A percentile compares a stretch with the other conserved stretches of the same genome.
These are phyloP conservation scores for Castanea crenata DNA, from an alignment of 306 rosid genomes.

Conservation along the genomic window DNA sequence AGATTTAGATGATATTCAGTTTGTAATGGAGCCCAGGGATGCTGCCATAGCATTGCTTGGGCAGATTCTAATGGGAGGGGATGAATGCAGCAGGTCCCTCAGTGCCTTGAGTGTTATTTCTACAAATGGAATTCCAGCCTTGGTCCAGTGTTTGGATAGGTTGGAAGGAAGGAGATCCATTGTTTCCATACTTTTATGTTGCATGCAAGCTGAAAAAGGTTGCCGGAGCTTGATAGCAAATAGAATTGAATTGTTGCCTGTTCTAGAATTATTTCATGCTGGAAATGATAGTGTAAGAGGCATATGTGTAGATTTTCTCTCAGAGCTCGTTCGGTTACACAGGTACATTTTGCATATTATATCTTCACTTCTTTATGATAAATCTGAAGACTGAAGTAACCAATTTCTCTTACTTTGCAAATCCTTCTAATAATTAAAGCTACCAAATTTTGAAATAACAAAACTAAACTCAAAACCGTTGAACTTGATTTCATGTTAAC, in stretches of 20 bases:
- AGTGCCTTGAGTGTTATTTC: constrained; percentile 66
- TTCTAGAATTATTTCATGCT: constrained; percentile 73
- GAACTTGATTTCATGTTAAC: not conserved
- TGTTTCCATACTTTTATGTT: constrained; percentile 75
- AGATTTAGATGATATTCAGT: constrained; percentile 54
- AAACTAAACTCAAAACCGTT: not conserved
- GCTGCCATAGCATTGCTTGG: constrained; percentile 74
- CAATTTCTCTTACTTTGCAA: not conserved
- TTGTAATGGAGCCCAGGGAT: constrained; percentile 67
- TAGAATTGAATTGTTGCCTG: constrained; percentile 59
- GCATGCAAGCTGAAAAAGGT: constrained; percentile 76
- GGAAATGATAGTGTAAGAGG: constrained; percentile 74
- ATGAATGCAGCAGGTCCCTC: constrained; percentile 65
- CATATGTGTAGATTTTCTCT: constrained; percentile 71
- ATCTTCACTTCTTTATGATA: constrained; percentile 17
- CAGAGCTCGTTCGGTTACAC: constrained; percentile 78
- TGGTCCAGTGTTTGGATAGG: constrained; percentile 53
- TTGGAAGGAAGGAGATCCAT: constrained; percentile 60
- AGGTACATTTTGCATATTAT: constrained; percentile 33
- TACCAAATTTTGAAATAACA: not conserved
- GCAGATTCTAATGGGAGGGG: constrained; percentile 75
- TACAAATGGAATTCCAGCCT: constrained; percentile 70
- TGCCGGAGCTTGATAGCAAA: constrained; percentile 65
- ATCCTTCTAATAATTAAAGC: not conserved
- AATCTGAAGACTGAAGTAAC: constrained; percentile 4